Conservation (phyloP, 169 alveolate species). For the Eimeria maxima region DNA sequence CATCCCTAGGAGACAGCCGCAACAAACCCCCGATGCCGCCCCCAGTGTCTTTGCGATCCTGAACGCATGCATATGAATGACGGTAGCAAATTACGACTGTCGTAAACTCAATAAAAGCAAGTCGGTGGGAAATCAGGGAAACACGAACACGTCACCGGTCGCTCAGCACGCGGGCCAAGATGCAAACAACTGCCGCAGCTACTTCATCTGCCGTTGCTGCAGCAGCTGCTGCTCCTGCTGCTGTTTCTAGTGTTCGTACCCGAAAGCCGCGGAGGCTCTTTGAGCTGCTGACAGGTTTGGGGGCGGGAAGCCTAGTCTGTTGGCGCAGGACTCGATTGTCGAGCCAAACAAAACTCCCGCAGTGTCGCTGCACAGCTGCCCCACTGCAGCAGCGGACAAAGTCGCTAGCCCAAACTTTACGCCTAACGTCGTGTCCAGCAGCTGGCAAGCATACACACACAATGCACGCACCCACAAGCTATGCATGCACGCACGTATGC, state of each 20-base stretch:
- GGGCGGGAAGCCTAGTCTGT: slow-evolving; percentile 15
- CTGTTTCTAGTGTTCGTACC: background rate
- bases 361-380: slow-evolving; percentile 85
- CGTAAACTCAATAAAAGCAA: background rate
- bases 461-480: too few relatives aligned
- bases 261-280: slow-evolving; percentile 30
- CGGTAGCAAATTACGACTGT: background rate
- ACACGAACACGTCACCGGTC: background rate
- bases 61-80: background rate
- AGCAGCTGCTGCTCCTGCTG: background rate
- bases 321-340: slow-evolving; percentile 73
- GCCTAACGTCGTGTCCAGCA: slow-evolving; percentile 80
- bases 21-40: slow-evolving; percentile 72
- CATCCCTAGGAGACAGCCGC: slow-evolving; percentile 84
- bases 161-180: background rate
- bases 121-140: background rate
- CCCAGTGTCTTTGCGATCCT: slow-evolving; percentile 58
- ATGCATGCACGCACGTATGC: slow-evolving; percentile 3
- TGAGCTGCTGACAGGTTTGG: slow-evolving; percentile 31
- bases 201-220: background rate
- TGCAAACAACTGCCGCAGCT: too few relatives aligned
- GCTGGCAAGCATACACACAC: slow-evolving; percentile 12
- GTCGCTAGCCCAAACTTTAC: slow-evolving; percentile 84
- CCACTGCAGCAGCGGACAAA: slow-evolving; percentile 85
- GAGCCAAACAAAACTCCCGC: slow-evolving; percentile 83